These are phyloP conservation scores for Angomonas deanei DNA, from an alignment of 208 protist species.

Conservation along the genomic window DNA sequence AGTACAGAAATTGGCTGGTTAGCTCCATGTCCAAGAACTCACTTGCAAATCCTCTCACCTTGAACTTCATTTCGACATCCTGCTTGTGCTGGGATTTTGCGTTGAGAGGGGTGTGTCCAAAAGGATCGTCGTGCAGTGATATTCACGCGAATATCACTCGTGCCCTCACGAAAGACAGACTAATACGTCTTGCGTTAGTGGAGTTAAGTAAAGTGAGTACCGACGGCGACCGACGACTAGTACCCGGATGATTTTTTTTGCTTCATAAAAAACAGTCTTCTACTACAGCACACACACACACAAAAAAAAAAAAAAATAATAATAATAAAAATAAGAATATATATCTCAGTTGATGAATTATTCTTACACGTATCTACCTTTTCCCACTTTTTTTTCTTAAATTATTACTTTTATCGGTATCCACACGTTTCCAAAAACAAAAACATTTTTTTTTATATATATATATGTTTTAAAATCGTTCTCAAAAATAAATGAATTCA, in stretches of 20 bases:
- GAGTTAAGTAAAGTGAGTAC: constrained; percentile 33
- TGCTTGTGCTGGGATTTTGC: constrained; percentile 50
- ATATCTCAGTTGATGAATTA: not conserved
- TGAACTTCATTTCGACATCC: constrained; percentile 46
- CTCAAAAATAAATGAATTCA: not conserved
- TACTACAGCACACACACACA: not conserved
- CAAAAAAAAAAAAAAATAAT: not conserved
- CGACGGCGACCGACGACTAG: not conserved
- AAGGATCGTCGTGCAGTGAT: constrained; percentile 27
- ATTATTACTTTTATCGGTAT: not conserved
- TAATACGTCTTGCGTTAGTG: constrained; percentile 29
- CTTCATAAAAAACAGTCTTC: not conserved
- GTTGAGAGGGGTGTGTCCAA: constrained; percentile 32
- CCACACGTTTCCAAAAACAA: not conserved
- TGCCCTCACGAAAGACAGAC: constrained; percentile 41
- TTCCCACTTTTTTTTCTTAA: not conserved
- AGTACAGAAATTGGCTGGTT: constrained; percentile 45
- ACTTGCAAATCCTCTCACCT: constrained; percentile 13
- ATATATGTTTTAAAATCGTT: constrained; percentile 2
- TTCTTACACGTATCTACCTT: not conserved
- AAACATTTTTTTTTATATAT: not conserved
- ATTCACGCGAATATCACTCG: constrained; percentile 40
- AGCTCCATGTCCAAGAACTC: constrained; percentile 12
- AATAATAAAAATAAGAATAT: not conserved
- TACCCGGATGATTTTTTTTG: too few species aligned